Conservation (phyloP, 257 asterid species). For the Leonotis leonurus region DNA sequence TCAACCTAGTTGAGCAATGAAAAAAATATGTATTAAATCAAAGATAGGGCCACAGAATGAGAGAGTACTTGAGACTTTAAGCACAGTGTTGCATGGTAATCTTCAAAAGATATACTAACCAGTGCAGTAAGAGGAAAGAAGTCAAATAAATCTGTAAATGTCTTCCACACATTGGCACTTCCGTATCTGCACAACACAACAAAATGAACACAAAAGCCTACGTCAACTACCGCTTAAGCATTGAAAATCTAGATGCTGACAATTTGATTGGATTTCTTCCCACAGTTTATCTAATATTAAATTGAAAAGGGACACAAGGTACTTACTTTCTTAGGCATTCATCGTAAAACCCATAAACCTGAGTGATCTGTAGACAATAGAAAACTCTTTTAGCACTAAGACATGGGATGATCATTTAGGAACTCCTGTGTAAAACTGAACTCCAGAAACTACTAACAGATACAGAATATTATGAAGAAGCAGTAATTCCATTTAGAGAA, state of each 20-base stretch:
- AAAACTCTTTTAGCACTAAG: not conserved
- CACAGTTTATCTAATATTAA: not conserved
- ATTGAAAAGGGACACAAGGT: not conserved
- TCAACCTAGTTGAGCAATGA: conserved; percentile 47
- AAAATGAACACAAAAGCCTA: not conserved
- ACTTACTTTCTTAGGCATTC: conserved; percentile 40
- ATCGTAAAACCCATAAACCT: conserved; percentile 40
- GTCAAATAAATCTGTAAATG: conserved; percentile 69
- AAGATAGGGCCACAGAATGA: not conserved
- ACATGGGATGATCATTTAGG: not conserved
- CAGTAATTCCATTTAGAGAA: conserved; percentile 2
- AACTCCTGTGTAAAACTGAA: not conserved
- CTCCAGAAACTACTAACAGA: conserved; percentile 2
- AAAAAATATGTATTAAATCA: not conserved
- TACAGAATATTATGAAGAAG: not conserved
- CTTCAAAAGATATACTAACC: conserved; percentile 38
- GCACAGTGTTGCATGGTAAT: too few species aligned
- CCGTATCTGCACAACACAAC: conserved; percentile 49
- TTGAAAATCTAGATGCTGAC: not conserved
- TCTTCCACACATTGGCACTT: conserved; percentile 77
- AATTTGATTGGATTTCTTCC: not conserved
- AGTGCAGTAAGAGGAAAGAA: conserved; percentile 75
- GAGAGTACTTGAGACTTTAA: not conserved
- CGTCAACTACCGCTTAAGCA: not conserved
- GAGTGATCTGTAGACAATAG: conserved; percentile 28